phyloP scores from a whole-genome alignment of 345 rosid species.

The Angophora floribunda region DNA sequence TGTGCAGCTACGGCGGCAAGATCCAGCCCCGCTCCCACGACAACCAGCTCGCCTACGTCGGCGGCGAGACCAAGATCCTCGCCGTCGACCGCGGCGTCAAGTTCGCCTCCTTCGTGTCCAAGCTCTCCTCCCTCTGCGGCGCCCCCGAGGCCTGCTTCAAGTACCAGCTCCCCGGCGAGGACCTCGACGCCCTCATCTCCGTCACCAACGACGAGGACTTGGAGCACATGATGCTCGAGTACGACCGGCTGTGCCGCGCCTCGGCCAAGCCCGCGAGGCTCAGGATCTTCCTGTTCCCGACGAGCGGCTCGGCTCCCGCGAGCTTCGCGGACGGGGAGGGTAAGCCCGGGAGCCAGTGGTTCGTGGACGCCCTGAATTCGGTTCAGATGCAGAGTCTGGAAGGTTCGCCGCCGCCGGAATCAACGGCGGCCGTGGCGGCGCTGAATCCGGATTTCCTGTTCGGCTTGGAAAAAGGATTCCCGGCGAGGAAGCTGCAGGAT shows the following conservation, averaged over 20 bases:
- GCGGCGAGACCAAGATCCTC: conserved; percentile 62
- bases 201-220: conserved; percentile 65
- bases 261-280: conserved; percentile 34
- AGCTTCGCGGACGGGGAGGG: conserved; percentile 9
- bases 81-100: conserved; percentile 38
- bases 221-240: conserved; percentile 57
- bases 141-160: conserved; percentile 27
- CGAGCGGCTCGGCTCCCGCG: conserved; percentile 1
- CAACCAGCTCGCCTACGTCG: conserved; percentile 40
- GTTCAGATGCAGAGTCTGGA: conserved; percentile 29
- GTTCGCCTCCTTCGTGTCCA: conserved; percentile 21
- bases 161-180: conserved; percentile 68
- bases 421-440: conserved; percentile 1
- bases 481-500: conserved; percentile 1
- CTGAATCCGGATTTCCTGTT: conserved; percentile 36
- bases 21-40: conserved; percentile 58
- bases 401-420: conserved; percentile 16
- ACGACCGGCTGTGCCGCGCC: conserved; percentile 33
- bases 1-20: conserved; percentile 67
- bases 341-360: conserved; percentile 47
- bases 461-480: conserved; percentile 37
- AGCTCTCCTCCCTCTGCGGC: conserved; percentile 27
- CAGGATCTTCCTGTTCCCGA: conserved; percentile 39
- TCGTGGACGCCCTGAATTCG: conserved; percentile 45
- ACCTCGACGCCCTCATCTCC: conserved; percentile 55